Evolutionary conservation across 345 rosid species (phyloP).

Genomic region (Jatropha curcas): DNA sequence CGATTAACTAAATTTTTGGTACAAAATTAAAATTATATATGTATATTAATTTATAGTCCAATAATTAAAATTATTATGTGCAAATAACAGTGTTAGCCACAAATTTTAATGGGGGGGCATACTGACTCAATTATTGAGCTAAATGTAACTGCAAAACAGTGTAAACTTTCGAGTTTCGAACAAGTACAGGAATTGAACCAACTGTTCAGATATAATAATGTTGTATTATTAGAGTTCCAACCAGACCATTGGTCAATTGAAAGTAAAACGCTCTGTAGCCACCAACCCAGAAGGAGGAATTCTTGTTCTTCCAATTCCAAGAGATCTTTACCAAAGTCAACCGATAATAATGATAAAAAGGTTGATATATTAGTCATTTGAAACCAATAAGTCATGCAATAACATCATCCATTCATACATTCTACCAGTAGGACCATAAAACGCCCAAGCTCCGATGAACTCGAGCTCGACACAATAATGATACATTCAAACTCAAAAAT

Average conservation of each 20-base stretch:
- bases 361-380: not conserved
- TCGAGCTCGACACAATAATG: too few species aligned
- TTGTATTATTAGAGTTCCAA: not conserved
- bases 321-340: not conserved
- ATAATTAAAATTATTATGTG: not conserved
- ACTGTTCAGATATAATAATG: not conserved
- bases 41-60: not conserved
- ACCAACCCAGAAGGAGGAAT: not conserved
- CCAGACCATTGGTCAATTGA: conserved; percentile 8
- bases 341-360: conserved; percentile 6
- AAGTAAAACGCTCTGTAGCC: conserved; percentile 20
- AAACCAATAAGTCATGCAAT: too few species aligned
- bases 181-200: not conserved
- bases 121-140: conserved; percentile 17
- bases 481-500: too few species aligned
- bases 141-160: conserved; percentile 4
- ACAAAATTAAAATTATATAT: too few species aligned
- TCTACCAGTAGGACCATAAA: too few species aligned
- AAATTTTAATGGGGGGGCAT: not conserved
- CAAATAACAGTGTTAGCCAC: conserved; percentile 1
- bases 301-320: not conserved
- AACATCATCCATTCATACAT: too few species aligned
- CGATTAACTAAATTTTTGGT: too few species aligned
- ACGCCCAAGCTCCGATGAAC: too few species aligned
- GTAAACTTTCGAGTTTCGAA: not conserved